These are phyloP conservation scores for Coccomyxa sp. DNA, from an alignment of 139 green algal genomes.

Conservation along the genomic window DNA sequence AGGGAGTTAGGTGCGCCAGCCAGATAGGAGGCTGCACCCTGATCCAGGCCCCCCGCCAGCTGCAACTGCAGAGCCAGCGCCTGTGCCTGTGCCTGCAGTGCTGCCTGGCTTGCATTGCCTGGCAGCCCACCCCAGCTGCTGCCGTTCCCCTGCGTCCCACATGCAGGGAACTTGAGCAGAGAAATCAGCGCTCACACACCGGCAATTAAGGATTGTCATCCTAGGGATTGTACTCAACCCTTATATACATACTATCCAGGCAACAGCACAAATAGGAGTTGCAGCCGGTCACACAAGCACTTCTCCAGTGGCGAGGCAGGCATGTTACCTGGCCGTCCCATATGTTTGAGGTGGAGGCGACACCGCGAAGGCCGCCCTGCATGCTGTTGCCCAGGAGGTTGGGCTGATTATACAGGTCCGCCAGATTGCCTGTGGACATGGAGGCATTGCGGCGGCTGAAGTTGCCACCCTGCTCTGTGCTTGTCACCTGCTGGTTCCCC, in stretches of 20 bases:
- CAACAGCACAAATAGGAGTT: background rate
- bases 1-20: background rate
- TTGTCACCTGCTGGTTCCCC: too few species aligned
- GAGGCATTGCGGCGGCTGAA: background rate
- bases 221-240: too few species aligned
- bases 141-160: too few species aligned
- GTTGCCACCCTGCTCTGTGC: background rate
- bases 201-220: too few species aligned
- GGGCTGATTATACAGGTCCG: background rate
- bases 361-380: background rate
- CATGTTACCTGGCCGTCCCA: background rate
- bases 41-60: background rate
- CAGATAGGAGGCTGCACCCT: background rate
- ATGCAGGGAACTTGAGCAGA: too few species aligned
- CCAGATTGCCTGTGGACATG: slow-evolving; percentile 1
- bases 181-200: too few species aligned
- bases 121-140: too few species aligned
- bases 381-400: background rate
- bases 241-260: background rate
- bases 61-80: background rate
- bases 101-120: background rate
- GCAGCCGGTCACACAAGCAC: background rate
- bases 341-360: background rate
- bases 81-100: background rate
- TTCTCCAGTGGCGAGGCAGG: background rate